phyloP scores from a whole-genome alignment of 1,284 basidiomycete species.

The Naganishia sp. region DNA sequence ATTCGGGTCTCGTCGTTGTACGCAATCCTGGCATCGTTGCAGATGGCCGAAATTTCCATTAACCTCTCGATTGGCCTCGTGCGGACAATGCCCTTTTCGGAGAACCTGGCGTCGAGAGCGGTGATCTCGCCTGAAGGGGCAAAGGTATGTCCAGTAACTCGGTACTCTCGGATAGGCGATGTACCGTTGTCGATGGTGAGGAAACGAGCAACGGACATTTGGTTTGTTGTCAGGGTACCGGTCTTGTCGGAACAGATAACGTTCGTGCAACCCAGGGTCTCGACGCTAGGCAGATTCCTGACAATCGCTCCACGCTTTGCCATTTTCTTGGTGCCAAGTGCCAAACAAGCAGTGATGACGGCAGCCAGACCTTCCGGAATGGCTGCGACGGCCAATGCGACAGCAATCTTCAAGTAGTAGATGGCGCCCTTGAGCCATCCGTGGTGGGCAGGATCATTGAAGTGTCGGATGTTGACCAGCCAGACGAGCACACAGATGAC shows the following conservation, averaged over 20 bases:
- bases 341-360: constrained; percentile 94
- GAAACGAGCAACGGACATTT: constrained; percentile 91
- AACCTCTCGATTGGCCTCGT: constrained; percentile 76
- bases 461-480: constrained; percentile 92
- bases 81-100: constrained; percentile 60
- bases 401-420: constrained; percentile 98
- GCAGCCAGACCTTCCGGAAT: constrained; percentile 94
- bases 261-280: constrained; percentile 92
- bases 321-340: constrained; percentile 96
- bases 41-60: constrained; percentile 84
- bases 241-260: constrained; percentile 98
- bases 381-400: constrained; percentile 91
- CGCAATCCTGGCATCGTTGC: constrained; percentile 88
- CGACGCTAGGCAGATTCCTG: constrained; percentile 89
- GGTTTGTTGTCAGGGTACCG: constrained; percentile 87
- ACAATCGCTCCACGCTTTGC: constrained; percentile 97
- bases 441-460: constrained; percentile 86
- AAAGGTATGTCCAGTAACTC: constrained; percentile 85
- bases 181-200: constrained; percentile 65
- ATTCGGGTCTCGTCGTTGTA: constrained; percentile 74
- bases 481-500: constrained; percentile 94
- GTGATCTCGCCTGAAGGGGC: constrained; percentile 75
- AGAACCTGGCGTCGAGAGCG: constrained; percentile 65
- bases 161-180: constrained; percentile 66
- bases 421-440: constrained; percentile 86